Evolutionary conservation across 1,139 yeast genomes (phyloP).

Genomic region (Kodamaea ohmeri): DNA sequence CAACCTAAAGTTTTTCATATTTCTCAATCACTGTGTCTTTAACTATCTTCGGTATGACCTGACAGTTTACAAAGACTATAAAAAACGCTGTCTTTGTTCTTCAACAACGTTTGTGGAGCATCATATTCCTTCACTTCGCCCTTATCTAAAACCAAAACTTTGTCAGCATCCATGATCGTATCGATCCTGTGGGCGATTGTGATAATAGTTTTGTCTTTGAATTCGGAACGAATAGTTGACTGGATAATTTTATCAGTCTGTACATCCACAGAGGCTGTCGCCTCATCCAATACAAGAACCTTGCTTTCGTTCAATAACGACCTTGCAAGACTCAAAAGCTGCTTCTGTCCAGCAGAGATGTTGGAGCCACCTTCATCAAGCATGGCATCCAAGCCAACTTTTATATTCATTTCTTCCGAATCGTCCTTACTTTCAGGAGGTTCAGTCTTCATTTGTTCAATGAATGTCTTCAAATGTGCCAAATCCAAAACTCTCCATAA

Average conservation of each 20-base stretch:
- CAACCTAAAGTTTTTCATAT: too few species aligned
- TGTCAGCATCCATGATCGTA: slow-evolving; percentile 36
- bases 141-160: slow-evolving; percentile 30
- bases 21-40: too few species aligned
- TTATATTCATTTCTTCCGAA: too few species aligned
- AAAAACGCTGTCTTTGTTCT: slow-evolving; percentile 25
- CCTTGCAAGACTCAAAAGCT: slow-evolving; percentile 37
- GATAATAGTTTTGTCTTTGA: slow-evolving; percentile 33
- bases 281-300: slow-evolving; percentile 36
- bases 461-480: slow-evolving; percentile 35
- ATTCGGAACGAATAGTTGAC: slow-evolving; percentile 31
- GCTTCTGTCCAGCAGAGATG: slow-evolving; percentile 38
- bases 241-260: slow-evolving; percentile 37
- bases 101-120: slow-evolving; percentile 27
- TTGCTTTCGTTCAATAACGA: slow-evolving; percentile 33
- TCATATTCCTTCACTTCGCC: slow-evolving; percentile 35
- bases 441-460: slow-evolving; percentile 30
- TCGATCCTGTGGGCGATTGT: slow-evolving; percentile 40
- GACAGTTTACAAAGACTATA: slow-evolving; percentile 32
- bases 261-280: slow-evolving; percentile 41
- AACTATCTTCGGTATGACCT: too few species aligned
- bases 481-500: slow-evolving; percentile 36
- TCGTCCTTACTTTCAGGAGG: too few species aligned
- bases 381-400: too few species aligned
- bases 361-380: slow-evolving; percentile 36